Base-by-base conservation (phyloP, 2,329 filamentous ascomycete species). In the Chrysoporthe puriensis region DNA sequence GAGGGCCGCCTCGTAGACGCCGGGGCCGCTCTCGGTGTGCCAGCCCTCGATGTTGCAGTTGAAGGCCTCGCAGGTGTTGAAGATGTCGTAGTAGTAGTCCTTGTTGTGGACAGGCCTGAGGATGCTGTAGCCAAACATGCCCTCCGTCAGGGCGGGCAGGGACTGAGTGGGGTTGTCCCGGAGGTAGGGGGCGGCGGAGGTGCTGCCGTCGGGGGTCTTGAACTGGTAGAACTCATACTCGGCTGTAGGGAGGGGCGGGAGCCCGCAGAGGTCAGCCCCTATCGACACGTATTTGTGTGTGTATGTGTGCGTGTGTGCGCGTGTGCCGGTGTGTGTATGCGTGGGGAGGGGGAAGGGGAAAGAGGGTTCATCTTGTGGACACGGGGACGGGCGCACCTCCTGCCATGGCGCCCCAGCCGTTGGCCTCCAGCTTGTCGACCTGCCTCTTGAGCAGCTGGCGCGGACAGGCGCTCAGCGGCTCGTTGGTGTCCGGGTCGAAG, bases 171-270 rank as follows among this genome's bases (percentile, higher is more conserved):
- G 86, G 77, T 96, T 93, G 7, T 90, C 82, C 74, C 87, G 85
- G 48, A 96, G 86, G 77, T 92, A 97, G 8, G 85, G 81, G 34
- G 93, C 91, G 0, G 93, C 91, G 0, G 91, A 89, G 42, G 90
- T 88, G 9, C 85, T 86, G 71, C 88, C 84, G 26, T 83, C 32
- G 11, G 94, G 94, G 4, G 88, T 87, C 74, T 89, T 87, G 80
- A 97, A 97, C 75, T 96, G 93, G 83, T 91, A 97, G 85, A 97
- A 97, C 75, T 97, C 94, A 81, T 96, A 97, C 78, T 97, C 94
- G 74, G 92, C 94, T 97, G 74, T 4, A 16, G 26, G 26, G 9
- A 7, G 48, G 43, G 50, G 16, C 21, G 11, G 34, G 32, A 7
- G 6, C 44, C 40, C 44, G 13, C 36, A 40, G 8, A 44, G 42